phyloP scores from a whole-genome alignment of 192 early-diverging fungal species.

The Phlyctochytrium planicorne region DNA sequence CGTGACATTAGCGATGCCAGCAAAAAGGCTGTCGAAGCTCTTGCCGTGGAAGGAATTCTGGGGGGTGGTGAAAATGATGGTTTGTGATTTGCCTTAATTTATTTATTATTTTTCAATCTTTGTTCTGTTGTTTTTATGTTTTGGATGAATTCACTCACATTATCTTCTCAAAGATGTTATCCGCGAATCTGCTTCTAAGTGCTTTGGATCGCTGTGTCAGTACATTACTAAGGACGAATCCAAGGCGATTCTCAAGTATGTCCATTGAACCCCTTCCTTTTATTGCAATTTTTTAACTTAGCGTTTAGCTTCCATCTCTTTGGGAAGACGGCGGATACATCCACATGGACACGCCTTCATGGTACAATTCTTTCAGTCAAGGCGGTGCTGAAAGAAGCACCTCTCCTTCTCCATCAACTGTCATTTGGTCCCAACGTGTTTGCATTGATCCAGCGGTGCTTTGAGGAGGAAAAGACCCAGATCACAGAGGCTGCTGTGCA shows the following conservation, averaged over 20 bases:
- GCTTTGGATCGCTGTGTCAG: constrained; percentile 58
- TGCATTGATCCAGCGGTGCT: neutral
- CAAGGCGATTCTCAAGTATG: constrained; percentile 43
- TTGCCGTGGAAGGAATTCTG: constrained; percentile 63
- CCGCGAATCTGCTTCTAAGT: constrained; percentile 56
- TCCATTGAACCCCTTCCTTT: constrained; percentile 14
- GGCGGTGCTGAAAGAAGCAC: constrained; percentile 46
- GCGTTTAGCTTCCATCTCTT: constrained; percentile 34
- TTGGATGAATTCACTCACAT: neutral
- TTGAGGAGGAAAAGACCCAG: constrained; percentile 29
- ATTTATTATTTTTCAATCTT: constrained; percentile 6
- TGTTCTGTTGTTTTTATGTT: constrained; percentile 7
- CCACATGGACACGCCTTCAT: constrained; percentile 23
- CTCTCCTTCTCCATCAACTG: constrained; percentile 43
- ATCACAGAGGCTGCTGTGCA: constrained; percentile 33
- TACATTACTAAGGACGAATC: constrained; percentile 52
- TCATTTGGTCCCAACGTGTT: constrained; percentile 6
- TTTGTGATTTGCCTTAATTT: constrained; percentile 5
- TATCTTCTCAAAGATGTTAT: constrained; percentile 42
- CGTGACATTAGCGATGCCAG: constrained; percentile 59
- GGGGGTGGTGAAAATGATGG: constrained; percentile 47
- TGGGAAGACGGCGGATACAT: constrained; percentile 6
- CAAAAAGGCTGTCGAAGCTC: constrained; percentile 54
- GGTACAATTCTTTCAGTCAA: constrained; percentile 51
- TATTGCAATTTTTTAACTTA: neutral